A percentile compares a stretch with the other conserved stretches of the same genome.
These are phyloP conservation scores for Hypoxylon sp. DNA, from an alignment of 2,329 filamentous ascomycete genomes.

Conservation along the genomic window DNA sequence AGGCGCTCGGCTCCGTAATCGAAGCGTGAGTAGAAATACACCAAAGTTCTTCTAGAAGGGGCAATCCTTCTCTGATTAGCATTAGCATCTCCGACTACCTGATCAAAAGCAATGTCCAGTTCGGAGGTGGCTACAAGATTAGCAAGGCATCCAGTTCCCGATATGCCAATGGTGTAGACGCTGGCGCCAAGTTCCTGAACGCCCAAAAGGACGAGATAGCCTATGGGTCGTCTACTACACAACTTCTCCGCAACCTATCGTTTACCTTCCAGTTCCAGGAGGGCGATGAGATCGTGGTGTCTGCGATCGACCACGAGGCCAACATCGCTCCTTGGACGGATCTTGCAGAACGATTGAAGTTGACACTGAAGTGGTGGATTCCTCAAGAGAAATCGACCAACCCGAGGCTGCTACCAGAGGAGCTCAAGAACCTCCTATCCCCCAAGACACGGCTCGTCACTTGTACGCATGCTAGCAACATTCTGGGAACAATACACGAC, in stretches of 20 bases:
- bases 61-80: background rate
- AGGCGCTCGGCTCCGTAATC: constrained; percentile 76
- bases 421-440: constrained; percentile 72
- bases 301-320: constrained; percentile 82
- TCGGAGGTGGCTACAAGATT: constrained; percentile 78
- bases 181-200: constrained; percentile 80
- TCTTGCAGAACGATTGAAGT: constrained; percentile 72
- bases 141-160: constrained; percentile 71
- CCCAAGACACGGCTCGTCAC: constrained; percentile 77
- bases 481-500: constrained; percentile 50
- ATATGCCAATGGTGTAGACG: constrained; percentile 73
- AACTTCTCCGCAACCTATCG: constrained; percentile 80
- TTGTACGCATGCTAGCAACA: constrained; percentile 76
- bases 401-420: constrained; percentile 71
- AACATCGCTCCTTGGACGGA: constrained; percentile 82
- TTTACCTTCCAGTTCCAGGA: constrained; percentile 66
- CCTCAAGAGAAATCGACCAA: constrained; percentile 63
- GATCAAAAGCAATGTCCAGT: constrained; percentile 78
- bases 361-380: constrained; percentile 80
- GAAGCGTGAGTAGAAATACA: constrained; percentile 67
- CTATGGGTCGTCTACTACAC: constrained; percentile 78
- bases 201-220: constrained; percentile 74
- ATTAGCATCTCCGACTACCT: constrained; percentile 76
- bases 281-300: constrained; percentile 78
- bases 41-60: background rate